Conservation (phyloP, 192 early-diverging fungal genomes). For the Backusella westeae region DNA sequence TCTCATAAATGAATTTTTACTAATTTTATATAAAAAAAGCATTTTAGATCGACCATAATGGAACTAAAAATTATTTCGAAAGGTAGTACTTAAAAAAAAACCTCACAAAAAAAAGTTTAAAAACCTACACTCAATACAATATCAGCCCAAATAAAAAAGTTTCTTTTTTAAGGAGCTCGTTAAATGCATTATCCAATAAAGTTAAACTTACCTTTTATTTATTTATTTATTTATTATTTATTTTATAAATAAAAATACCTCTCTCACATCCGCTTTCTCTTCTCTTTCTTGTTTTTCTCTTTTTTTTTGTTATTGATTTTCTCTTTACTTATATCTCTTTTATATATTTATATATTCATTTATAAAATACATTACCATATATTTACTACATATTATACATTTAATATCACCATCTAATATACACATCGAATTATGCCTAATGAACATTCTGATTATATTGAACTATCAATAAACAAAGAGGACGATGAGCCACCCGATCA, state of each 20-base stretch:
- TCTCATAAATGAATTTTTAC: constrained; percentile 2
- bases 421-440: neutral
- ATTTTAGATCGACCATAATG: constrained; percentile 1
- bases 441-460: neutral
- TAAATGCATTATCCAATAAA: constrained; percentile 1
- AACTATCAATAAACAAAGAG: neutral
- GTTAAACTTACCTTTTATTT: neutral
- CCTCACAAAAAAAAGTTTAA: neutral
- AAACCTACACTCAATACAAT: neutral
- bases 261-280: neutral
- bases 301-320: neutral
- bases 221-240: neutral
- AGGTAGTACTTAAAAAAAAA: neutral
- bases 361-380: neutral
- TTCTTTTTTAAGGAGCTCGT: neutral
- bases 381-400: neutral
- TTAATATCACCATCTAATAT: neutral
- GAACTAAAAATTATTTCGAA: neutral
- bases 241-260: neutral
- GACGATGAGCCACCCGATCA: neutral
- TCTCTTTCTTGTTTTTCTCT: neutral
- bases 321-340: neutral
- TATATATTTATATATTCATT: neutral
- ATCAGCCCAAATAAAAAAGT: neutral
- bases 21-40: neutral